These are phyloP conservation scores for Alternaria metachromatica DNA, from an alignment of 2,329 filamentous ascomycete species.

Conservation along the genomic window DNA sequence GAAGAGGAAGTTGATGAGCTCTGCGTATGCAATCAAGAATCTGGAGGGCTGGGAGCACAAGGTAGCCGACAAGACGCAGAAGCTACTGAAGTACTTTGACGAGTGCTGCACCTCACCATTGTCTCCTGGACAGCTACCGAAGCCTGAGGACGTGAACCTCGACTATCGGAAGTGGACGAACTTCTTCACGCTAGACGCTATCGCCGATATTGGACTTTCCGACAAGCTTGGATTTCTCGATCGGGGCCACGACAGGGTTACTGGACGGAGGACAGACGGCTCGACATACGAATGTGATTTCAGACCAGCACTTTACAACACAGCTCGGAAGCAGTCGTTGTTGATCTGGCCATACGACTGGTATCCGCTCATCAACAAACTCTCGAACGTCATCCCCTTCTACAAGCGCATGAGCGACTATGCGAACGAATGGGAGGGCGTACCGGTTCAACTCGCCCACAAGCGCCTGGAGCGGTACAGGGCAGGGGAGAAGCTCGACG, in stretches of 20 bases:
- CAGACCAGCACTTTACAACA: conserved; percentile 58
- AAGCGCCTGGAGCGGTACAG: conserved; percentile 56
- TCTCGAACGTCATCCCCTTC: conserved; percentile 57
- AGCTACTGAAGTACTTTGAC: conserved; percentile 56
- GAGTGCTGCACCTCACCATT: conserved; percentile 50
- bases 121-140: conserved; percentile 22
- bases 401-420: conserved; percentile 52
- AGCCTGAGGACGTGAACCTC: conserved; percentile 53
- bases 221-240: conserved; percentile 62
- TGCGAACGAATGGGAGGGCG: conserved; percentile 55
- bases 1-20: conserved; percentile 54
- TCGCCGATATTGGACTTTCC: conserved; percentile 62
- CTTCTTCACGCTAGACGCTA: conserved; percentile 64
- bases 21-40: conserved; percentile 3
- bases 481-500: conserved; percentile 62
- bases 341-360: conserved; percentile 61
- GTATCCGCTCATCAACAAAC: conserved; percentile 57
- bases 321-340: conserved; percentile 58
- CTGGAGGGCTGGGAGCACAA: conserved; percentile 56
- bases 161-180: conserved; percentile 62
- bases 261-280: conserved; percentile 56
- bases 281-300: conserved; percentile 55
- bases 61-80: conserved; percentile 59
- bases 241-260: conserved; percentile 54
- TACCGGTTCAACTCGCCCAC: conserved; percentile 56